Evolutionary conservation across 2,329 filamentous ascomycete species (phyloP).

Genomic region (Fusarium fracticaudum): DNA sequence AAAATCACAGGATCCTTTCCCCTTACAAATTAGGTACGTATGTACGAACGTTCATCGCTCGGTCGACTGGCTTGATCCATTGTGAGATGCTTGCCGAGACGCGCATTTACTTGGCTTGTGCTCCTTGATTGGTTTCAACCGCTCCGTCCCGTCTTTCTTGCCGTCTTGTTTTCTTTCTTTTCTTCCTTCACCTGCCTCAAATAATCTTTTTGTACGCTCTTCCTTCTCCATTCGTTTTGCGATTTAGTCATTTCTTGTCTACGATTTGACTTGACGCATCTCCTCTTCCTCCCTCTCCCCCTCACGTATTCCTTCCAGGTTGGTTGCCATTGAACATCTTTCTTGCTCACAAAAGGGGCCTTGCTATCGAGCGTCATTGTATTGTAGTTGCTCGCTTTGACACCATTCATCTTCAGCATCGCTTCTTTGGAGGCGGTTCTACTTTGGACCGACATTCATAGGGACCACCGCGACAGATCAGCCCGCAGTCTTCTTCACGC

Average conservation of each 20-base stretch:
- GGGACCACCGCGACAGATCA: slow-evolving; percentile 7
- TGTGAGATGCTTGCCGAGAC: slow-evolving; percentile 28
- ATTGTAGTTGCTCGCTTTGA: not conserved
- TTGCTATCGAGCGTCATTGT: not conserved
- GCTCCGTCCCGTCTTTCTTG: slow-evolving; percentile 16
- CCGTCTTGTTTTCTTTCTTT: slow-evolving; percentile 37
- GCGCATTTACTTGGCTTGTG: slow-evolving; percentile 35
- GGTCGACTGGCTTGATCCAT: slow-evolving; percentile 12
- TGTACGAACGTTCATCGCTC: slow-evolving; percentile 28
- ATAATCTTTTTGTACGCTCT: slow-evolving; percentile 13
- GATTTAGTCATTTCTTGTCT: slow-evolving; percentile 12
- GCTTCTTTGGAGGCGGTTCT: slow-evolving; percentile 7
- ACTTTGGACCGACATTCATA: slow-evolving; percentile 24
- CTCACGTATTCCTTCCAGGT: slow-evolving; percentile 32
- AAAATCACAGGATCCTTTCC: slow-evolving; percentile 30
- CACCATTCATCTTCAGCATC: slow-evolving; percentile 11
- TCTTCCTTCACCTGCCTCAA: slow-evolving; percentile 16
- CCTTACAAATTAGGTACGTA: slow-evolving; percentile 40
- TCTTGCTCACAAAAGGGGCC: slow-evolving; percentile 1
- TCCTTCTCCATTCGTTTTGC: slow-evolving; percentile 13
- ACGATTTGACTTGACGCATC: slow-evolving; percentile 20
- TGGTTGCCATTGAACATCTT: slow-evolving; percentile 23
- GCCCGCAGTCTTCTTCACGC: not conserved
- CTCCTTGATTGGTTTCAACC: slow-evolving; percentile 31
- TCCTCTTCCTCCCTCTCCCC: not conserved